Evolutionary conservation across 23 red algal species (phyloP).

Genomic region (Pyropia haitanensis): DNA sequence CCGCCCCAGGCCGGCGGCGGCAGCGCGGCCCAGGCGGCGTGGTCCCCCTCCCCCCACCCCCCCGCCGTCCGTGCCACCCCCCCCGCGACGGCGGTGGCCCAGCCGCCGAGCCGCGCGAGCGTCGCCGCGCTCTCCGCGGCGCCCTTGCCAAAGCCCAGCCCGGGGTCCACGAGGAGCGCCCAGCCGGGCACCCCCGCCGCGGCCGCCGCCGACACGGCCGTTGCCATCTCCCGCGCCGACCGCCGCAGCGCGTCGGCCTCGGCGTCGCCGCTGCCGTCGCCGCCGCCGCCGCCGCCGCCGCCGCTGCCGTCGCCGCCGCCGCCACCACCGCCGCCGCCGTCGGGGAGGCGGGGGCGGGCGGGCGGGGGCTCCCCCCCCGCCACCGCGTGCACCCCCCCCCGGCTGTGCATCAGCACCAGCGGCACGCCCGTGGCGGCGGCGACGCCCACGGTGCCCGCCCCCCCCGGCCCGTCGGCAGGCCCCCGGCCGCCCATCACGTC

Average conservation of each 20-base stretch:
- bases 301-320: slow-evolving; percentile 26
- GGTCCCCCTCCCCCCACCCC: no score
- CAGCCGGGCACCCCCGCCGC: slow-evolving; percentile 49
- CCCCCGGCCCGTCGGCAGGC: slow-evolving; percentile 6
- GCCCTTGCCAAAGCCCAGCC: slow-evolving; percentile 85
- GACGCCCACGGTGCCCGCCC: slow-evolving; percentile 19
- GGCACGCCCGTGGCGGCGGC: slow-evolving; percentile 24
- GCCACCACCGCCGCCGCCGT: slow-evolving; percentile 33
- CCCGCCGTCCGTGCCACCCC: no score
- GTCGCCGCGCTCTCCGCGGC: no score
- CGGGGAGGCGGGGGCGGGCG: slow-evolving; percentile 14
- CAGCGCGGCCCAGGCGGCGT: no score
- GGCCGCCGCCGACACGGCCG: slow-evolving; percentile 13
- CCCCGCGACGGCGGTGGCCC: no score
- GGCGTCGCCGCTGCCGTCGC: slow-evolving; percentile 1
- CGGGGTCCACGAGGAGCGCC: slow-evolving; percentile 66
- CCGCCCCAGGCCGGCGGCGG: no score
- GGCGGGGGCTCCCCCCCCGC: slow-evolving; percentile 12
- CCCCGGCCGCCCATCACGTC: slow-evolving; percentile 57
- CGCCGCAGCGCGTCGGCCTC: slow-evolving; percentile 8
- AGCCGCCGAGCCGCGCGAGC: no score
- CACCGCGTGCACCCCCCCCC: slow-evolving; percentile 75
- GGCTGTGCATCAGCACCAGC: slow-evolving; percentile 80
- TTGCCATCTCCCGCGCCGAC: slow-evolving; percentile 20
- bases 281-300: slow-evolving; percentile 3